phyloP scores from a whole-genome alignment of 2,329 filamentous ascomycete species.

The Pezicula neosporulosa region DNA sequence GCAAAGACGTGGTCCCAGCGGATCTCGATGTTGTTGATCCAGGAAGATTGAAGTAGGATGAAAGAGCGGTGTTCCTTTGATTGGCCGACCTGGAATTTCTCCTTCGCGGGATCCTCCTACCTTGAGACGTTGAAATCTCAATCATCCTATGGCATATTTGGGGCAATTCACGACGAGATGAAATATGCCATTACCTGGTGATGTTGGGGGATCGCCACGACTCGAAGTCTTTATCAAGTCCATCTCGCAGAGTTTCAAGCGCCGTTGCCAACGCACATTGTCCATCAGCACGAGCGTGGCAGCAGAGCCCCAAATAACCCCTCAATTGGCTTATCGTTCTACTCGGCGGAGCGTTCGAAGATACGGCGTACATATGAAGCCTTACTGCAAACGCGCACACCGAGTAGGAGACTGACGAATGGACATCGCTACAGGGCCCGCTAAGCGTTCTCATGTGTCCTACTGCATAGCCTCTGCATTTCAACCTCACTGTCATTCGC shows the following conservation, averaged over 20 bases:
- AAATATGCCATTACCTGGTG: not conserved
- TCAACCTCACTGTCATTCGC: no score
- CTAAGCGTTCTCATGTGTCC: not conserved
- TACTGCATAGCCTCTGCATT: no score
- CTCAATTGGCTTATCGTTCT: not conserved
- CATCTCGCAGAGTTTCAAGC: not conserved
- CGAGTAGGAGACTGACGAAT: not conserved
- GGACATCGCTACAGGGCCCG: not conserved
- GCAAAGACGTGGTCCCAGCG: not conserved
- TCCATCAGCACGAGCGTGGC: not conserved
- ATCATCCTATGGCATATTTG: not conserved
- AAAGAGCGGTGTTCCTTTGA: not conserved
- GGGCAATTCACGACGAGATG: not conserved
- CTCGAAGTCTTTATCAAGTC: no score
- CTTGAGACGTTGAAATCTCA: not conserved
- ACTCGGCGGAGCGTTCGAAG: not conserved
- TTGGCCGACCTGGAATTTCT: not conserved
- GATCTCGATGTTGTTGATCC: not conserved
- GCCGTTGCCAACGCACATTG: not conserved
- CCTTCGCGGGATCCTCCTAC: not conserved
- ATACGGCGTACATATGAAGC: not conserved
- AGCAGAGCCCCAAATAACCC: not conserved
- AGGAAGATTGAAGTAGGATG: not conserved
- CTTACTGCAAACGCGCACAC: constrained; percentile 1
- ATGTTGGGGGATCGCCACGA: not conserved